Base-by-base conservation (phyloP, 176 grass and related monocot genomes). In the Oryza meyeriana region DNA sequence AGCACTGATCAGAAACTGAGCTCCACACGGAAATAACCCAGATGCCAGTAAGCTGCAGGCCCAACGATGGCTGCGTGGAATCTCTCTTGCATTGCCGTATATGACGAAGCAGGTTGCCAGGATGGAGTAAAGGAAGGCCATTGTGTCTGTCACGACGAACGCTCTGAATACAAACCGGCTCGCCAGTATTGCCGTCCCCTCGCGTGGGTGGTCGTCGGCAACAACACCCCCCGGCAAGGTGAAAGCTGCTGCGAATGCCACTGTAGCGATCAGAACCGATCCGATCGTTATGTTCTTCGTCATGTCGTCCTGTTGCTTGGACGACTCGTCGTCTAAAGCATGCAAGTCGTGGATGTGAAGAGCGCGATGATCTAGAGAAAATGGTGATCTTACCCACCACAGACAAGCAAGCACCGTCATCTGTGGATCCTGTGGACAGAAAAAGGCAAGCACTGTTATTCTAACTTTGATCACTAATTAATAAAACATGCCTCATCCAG, bases 221-320 rank as follows among this genome's bases (percentile, higher is more conserved):
- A 73, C 13, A 22, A 81, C 81, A 7, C 78, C 88, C 3, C 83
- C 83, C 0, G 72, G 88, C 10, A 86, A 8, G 0, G 88, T 73
- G 71, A 82, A 86, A 6, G 35, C 77, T 27, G 78, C 72, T 10
- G 72, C n/a, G 39, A 90, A 90, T 17, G 88, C 81, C 10, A 86
- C 78, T 3, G 65, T 90, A 20, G 88, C 72, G 16, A 83, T 82
- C 1, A 90, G 78, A 50, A 72, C 77, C 0, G 61, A 64, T 18
- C 13, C 61, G 3, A 83, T 34, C 2, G 61, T 75, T 10, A 20
- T 1, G 13, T 1, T 31, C 34, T 13, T 17, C 0, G 28, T 35
- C 72, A 57, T 6, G 72, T 13, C 3, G 24, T 34, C 4, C 33
- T 71, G 35, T 11, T 74, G 16, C 42, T 18, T 26, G 10, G 27